These are phyloP conservation scores for Usnea hakonensis DNA, from an alignment of 495 filamentous ascomycete genomes.

Conservation along the genomic window DNA sequence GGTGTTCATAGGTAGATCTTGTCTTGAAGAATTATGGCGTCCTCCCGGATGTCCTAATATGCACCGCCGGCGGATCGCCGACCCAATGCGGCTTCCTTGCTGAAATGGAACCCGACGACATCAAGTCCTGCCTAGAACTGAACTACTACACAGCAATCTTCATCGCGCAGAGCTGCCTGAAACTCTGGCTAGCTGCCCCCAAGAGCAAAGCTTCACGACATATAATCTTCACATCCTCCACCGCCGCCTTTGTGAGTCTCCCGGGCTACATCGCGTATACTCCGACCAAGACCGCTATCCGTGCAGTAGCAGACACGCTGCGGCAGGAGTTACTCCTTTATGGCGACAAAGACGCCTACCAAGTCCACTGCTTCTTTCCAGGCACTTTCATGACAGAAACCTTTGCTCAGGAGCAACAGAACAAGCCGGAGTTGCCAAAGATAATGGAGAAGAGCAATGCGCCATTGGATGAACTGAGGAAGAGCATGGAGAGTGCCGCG, in stretches of 20 bases:
- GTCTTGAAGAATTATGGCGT: too few species aligned
- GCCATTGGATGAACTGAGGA: slow-evolving; percentile 7
- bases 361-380: slow-evolving; percentile 31
- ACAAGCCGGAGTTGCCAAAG: slow-evolving; percentile 34
- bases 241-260: slow-evolving; percentile 31
- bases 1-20: too few species aligned
- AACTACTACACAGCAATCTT: slow-evolving; percentile 33
- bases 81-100: not conserved
- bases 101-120: not conserved
- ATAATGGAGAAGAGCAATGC: slow-evolving; percentile 30
- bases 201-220: slow-evolving; percentile 19
- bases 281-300: slow-evolving; percentile 31
- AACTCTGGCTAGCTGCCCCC: slow-evolving; percentile 23
- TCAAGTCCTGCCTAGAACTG: slow-evolving; percentile 25
- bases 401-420: slow-evolving; percentile 29
- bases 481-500: not conserved
- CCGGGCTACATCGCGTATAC: slow-evolving; percentile 38
- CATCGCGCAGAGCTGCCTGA: slow-evolving; percentile 27
- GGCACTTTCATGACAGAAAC: slow-evolving; percentile 29
- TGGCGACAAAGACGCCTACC: slow-evolving; percentile 7
- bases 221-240: slow-evolving; percentile 32
- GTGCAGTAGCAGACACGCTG: slow-evolving; percentile 35
- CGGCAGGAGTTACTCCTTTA: slow-evolving; percentile 32
- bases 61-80: not conserved
- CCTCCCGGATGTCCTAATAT: too few species aligned